A percentile compares a stretch with the other conserved stretches of the same genome.
Conservation (phyloP, 371 early-diverging fungal genomes). For the Rhizomucor pusillus region DNA sequence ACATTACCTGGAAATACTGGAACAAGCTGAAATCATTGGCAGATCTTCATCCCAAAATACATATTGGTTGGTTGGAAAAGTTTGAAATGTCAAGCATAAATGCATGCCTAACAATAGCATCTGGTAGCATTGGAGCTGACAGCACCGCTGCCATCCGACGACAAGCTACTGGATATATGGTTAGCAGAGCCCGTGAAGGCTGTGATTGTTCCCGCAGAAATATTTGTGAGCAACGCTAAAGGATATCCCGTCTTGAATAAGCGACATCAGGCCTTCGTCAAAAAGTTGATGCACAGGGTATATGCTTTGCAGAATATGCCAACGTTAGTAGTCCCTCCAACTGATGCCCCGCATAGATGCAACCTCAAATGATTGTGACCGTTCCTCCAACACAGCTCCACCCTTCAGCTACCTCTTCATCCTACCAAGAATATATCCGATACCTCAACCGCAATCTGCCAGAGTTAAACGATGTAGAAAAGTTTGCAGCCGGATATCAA, state of each 20-base stretch:
- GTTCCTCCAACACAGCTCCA: conserved; percentile 24
- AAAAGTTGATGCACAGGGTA: conserved; percentile 56
- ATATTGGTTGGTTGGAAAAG: conserved; percentile 24
- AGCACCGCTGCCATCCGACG: conserved; percentile 50
- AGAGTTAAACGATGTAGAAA: conserved; percentile 59
- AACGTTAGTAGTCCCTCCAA: background rate
- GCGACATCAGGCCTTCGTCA: conserved; percentile 69
- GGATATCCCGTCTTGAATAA: conserved; percentile 88
- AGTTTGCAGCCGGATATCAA: conserved; percentile 77
- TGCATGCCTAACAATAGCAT: background rate
- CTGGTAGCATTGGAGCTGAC: conserved; percentile 63
- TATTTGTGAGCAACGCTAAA: conserved; percentile 76
- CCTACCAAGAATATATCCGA: conserved; percentile 70
- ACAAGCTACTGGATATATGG: conserved; percentile 67
- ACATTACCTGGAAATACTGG: conserved; percentile 61
- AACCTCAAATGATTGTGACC: conserved; percentile 58
- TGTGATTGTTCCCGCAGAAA: conserved; percentile 66
- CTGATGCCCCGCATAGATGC: conserved; percentile 18
- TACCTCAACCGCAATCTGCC: conserved; percentile 67
- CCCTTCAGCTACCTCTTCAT: conserved; percentile 32
- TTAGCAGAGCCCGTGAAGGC: conserved; percentile 82
- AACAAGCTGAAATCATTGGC: conserved; percentile 62
- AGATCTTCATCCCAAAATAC: conserved; percentile 52
- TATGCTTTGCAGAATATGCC: background rate
- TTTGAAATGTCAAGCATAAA: background rate